These are phyloP conservation scores for carrot (Daucus carota) DNA, from an alignment of 129 eudicot genomes.

Conservation along the genomic window DNA sequence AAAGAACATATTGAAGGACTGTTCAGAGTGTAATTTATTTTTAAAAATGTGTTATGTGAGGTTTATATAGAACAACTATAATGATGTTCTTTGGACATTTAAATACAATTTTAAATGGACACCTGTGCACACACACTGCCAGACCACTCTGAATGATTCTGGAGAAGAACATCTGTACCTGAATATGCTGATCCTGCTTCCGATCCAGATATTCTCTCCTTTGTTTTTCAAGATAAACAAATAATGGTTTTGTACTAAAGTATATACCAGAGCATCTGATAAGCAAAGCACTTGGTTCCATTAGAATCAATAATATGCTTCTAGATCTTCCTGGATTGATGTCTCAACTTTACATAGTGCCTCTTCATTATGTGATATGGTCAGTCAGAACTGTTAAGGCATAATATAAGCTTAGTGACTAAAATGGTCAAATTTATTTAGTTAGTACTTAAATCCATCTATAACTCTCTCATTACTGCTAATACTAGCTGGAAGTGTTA, in stretches of 20 bases:
- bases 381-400: neutral
- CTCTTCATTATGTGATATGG: neutral
- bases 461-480: neutral
- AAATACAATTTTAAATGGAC: neutral
- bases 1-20: too few species aligned
- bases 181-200: neutral
- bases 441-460: neutral
- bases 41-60: too few species aligned
- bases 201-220: neutral
- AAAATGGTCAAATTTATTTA: neutral
- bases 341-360: neutral
- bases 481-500: too few species aligned
- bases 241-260: neutral
- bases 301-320: slow-evolving; percentile 17
- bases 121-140: neutral
- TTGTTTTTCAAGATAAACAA: neutral
- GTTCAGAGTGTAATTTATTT: too few species aligned
- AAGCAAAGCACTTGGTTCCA: slow-evolving; percentile 1
- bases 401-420: neutral
- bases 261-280: slow-evolving; percentile 3
- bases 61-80: too few species aligned
- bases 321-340: neutral
- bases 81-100: too few species aligned
- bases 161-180: neutral
- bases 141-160: neutral